These are phyloP conservation scores for Candida pseudocylindracea DNA, from an alignment of 1,139 yeast genomes.

Conservation along the genomic window DNA sequence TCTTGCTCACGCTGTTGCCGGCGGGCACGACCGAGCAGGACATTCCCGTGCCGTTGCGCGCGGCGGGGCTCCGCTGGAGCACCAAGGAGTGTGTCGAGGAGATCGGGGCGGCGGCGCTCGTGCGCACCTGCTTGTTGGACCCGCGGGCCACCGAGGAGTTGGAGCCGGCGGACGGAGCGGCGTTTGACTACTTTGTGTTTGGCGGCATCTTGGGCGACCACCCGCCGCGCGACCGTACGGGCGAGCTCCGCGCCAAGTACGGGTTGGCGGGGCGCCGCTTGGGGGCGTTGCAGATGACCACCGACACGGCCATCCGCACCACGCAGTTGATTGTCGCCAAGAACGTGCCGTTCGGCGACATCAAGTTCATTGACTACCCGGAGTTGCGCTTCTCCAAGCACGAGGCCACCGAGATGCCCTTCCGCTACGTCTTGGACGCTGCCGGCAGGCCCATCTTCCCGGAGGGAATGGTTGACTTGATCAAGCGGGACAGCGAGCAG, in stretches of 20 bases:
- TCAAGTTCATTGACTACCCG: constrained; percentile 78
- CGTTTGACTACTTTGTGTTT: constrained; percentile 74
- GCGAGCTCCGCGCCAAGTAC: constrained; percentile 56
- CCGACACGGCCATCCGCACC: constrained; percentile 90
- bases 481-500: constrained; percentile 66
- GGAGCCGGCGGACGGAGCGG: constrained; percentile 37
- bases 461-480: constrained; percentile 72
- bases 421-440: constrained; percentile 55
- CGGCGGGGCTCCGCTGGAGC: constrained; percentile 66
- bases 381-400: constrained; percentile 72
- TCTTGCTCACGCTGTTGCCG: constrained; percentile 63
- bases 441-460: constrained; percentile 66
- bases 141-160: constrained; percentile 68
- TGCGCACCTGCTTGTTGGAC: constrained; percentile 62
- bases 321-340: constrained; percentile 55
- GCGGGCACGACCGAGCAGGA: constrained; percentile 31
- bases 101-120: constrained; percentile 17
- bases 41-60: constrained; percentile 38
- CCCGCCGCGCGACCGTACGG: constrained; percentile 91
- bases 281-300: constrained; percentile 85
- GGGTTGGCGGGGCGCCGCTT: constrained; percentile 73
- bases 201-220: constrained; percentile 96
- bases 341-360: constrained; percentile 35
- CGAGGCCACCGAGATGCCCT: constrained; percentile 96
- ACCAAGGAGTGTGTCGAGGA: constrained; percentile 41